phyloP scores from a whole-genome alignment of 2,329 filamentous ascomycete genomes.

The Colletotrichum phormii region DNA sequence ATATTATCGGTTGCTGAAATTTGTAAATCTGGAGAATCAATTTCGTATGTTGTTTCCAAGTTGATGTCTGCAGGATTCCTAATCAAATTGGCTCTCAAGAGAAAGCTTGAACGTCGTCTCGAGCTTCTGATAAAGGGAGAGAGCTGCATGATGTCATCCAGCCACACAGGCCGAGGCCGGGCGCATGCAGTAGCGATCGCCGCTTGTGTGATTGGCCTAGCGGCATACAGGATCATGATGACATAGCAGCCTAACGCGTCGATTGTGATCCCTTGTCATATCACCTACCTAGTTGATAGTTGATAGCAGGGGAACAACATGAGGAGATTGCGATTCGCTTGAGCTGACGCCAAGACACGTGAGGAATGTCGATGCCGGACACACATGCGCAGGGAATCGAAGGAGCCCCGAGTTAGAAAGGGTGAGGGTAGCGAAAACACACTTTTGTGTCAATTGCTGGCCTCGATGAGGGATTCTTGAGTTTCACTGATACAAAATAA shows the following conservation, averaged over 20 bases:
- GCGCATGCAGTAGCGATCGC: slow-evolving; percentile 25
- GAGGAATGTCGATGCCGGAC: neutral
- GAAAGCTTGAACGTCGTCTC: neutral
- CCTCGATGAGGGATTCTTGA: too few species aligned
- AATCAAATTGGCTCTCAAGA: neutral
- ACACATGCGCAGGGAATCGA: neutral
- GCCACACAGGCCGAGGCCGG: neutral
- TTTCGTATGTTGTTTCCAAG: neutral
- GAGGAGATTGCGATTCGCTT: neutral
- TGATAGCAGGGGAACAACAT: neutral
- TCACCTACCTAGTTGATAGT: neutral
- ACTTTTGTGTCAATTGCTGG: neutral
- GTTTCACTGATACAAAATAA: too few species aligned
- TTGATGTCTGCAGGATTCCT: too few species aligned
- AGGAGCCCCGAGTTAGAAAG: neutral
- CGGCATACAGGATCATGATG: neutral
- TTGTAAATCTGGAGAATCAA: too few species aligned
- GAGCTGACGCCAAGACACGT: neutral
- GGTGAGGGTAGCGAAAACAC: neutral
- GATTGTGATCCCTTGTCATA: neutral
- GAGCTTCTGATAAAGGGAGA: slow-evolving; percentile 1
- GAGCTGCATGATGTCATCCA: slow-evolving; percentile 28
- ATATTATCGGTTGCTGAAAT: neutral
- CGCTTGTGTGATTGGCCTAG: slow-evolving; percentile 15
- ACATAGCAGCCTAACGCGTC: slow-evolving; percentile 7